Base-by-base conservation (phyloP, 345 rosid genomes). In the Melaleuca alternifolia region DNA sequence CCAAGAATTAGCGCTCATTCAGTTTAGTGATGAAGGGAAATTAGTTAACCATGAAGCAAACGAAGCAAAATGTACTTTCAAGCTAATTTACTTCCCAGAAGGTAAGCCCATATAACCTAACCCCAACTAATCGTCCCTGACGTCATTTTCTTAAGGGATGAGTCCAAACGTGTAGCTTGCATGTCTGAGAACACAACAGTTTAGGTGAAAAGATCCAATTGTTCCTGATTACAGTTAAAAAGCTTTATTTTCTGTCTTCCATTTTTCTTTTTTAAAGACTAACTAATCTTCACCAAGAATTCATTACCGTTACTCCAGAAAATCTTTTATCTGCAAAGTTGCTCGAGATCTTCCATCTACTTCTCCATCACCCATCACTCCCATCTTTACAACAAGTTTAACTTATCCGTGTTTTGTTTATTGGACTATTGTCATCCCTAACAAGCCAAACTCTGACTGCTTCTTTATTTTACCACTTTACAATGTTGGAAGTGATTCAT, bases 311-410 rank as follows among this genome's bases (percentile, higher is more conserved):
- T n/a, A 61, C 71, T n/a, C 20, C 3, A 61, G 20, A 13, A n/a
- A 28, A 0, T 12, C 37, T 20, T 61, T 11, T 10, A 13, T 0
- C 1, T 0, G 1, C 62, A 24, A 57, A 57, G 12, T 11, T 11
- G 6, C 62, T 5, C 6, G 1, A 1, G 12, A 61, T 0, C 75
- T 3, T 37, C 16, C 10, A 5, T 15, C 0, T 28, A 61, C 5
- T 18, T n/a, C 16, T 2, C 41, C 4, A 41, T 41, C 41, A 41
- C 41, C 41, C 41, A 4, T 41, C 41, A 41, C 41, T 41, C 41
- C 41, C 41, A 41, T 41, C 41, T 41, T 41, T 41, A 41, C 2
- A 41, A 41, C 41, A 41, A 41, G 41, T 41, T 41, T 41, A 41
- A 41, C 41, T 41, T 41, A 2, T 41, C 41, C 4, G 41, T 41